Base-by-base conservation (phyloP, 352 stramenopile species). In the Pythium grandisporangium region DNA sequence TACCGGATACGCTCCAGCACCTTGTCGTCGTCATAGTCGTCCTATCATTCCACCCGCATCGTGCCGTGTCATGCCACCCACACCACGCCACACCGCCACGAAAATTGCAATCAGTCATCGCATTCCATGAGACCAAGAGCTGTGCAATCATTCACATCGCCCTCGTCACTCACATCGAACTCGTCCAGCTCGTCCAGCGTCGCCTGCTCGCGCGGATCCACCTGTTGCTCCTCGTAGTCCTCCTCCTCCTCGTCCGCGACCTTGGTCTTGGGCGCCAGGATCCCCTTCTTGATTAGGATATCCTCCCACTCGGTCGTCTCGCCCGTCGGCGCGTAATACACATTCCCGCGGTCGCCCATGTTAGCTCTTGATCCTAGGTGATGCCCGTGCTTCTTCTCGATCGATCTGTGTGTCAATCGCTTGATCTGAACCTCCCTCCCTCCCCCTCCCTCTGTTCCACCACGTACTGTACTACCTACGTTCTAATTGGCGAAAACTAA, bases 251-350 rank as follows among this genome's bases (percentile, higher is more conserved):
- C 78, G 8, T 89, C 71, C 27, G 61, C 64, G 29, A 91, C 81
- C 61, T 93, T 93, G 30, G 73, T 89, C 75, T 92, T 93, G 33
- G 81, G 81, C 19, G 81, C 81, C 22, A 93, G 55, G 49, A 93
- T 93, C 5, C 81, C 81, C 49, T 88, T 89, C 62, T 92, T 93
- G 37, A 93, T 60, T 43, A 93, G 56, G 51, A 93, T 93, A 42
- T 93, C 81, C 58, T 93, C 81, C 81, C 81, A 93, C 61, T 93
- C 78, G 23, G 81, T 93, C 45, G 81, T 93, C 66, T 93, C 81
- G 51, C 81, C 81, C 52, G 81, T 93, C 16, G 77, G 77, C 60
- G 64, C 81, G 65, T 93, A 93, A 51, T 63, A 78, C 58, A 88
- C 84, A 55, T 77, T 83, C 30, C 81, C 81, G 30, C 78, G 78